Base-by-base conservation (phyloP, 768 basidiomycete genomes). In the Exsudoporus frostii region DNA sequence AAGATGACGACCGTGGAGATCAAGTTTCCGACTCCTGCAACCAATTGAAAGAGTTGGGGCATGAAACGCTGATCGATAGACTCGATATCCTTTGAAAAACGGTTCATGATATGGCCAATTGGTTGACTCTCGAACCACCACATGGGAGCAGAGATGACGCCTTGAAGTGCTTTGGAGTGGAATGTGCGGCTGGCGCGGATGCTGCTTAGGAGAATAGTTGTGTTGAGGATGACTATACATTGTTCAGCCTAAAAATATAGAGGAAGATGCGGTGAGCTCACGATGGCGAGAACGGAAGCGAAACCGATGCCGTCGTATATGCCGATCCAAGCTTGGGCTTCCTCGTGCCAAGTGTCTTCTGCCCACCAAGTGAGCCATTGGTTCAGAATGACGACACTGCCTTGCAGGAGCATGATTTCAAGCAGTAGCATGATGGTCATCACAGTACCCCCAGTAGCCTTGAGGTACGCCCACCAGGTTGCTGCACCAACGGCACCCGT, bases 71-170 rank as follows among this genome's bases (percentile, higher is more conserved):
- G 72, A 47, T 76, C 76, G 34, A 75, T 65, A n/a, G 71, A 62
- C 37, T 72, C 71, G 41, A 74, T 65, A 34, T 73, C 69, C 54
- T 78, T 74, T 36, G 74, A 74, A 50, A 81, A 74, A 10, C 80
- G 70, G 57, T 79, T 79, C 59, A 76, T 72, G 52, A 80, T 72
- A 1, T 75, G 72, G 1, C 79, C 79, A 36, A 71, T 72, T 10
- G 73, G 74, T 48, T 66, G 65, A 51, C 65, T 57, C 50, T 66
- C 65, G 53, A 66, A 66, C 65, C 65, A 66, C 65, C 65, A 66
- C 38, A 66, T 54, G 32, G 65, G 65, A 44, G 65, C 62, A 33
- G 55, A 25, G 29, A 66, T 46, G 47, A 66, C 65, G 41, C 65
- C 65, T 13, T 42, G 40, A 30, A 66, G 60, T 4, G 57, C 56